These are phyloP conservation scores for Clonostachys rhizophaga DNA, from an alignment of 2,329 filamentous ascomycete species.

Conservation along the genomic window DNA sequence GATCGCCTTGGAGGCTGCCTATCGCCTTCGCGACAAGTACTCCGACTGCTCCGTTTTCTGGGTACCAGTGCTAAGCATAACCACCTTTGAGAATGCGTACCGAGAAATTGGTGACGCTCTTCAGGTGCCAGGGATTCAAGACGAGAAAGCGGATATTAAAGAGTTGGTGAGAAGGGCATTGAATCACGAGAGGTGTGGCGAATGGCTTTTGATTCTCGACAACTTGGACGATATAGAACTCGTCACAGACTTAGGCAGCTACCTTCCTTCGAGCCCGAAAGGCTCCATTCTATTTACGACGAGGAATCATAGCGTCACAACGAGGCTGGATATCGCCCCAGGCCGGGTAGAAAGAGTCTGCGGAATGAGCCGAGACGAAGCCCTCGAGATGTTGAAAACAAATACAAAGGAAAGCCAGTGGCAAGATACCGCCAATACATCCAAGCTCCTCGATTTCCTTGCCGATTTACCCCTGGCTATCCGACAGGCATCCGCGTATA, in stretches of 20 bases:
- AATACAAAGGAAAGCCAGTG: conserved; percentile 3
- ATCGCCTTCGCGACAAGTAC: conserved; percentile 12
- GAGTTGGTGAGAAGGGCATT: conserved; percentile 24
- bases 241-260: conserved; percentile 19
- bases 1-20: conserved; percentile 26
- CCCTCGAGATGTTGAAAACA: conserved; percentile 11
- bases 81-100: conserved; percentile 26
- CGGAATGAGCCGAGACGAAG: conserved; percentile 12
- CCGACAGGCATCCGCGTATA: conserved; percentile 25
- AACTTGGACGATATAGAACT: conserved; percentile 33
- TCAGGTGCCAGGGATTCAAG: conserved; percentile 15
- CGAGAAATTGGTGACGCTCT: conserved; percentile 20
- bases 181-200: conserved; percentile 12
- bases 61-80: conserved; percentile 20
- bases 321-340: too few relatives aligned
- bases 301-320: too few relatives aligned
- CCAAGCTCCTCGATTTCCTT: conserved; percentile 14
- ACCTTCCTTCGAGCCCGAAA: conserved; percentile 4
- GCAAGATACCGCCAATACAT: too few relatives aligned
- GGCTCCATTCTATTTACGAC: conserved; percentile 13
- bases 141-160: conserved; percentile 26
- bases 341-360: conserved; percentile 4
- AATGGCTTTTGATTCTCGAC: conserved; percentile 38
- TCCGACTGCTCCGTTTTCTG: conserved; percentile 32
- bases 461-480: conserved; percentile 25